Evolutionary conservation across 257 asterid species (phyloP).

Genomic region (Plantago major): DNA sequence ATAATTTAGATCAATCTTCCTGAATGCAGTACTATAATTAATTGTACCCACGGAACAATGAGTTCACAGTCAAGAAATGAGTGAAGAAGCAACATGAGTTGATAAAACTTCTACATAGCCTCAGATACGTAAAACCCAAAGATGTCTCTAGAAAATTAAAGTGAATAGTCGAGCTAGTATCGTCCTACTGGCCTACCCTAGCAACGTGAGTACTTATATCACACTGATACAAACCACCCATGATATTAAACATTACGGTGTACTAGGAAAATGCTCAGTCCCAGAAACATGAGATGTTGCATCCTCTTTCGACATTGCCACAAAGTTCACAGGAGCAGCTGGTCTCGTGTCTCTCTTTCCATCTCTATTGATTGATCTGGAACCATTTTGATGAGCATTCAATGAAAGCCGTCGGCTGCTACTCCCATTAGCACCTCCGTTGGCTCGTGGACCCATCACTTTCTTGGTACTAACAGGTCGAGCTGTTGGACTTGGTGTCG

Average conservation of each 20-base stretch:
- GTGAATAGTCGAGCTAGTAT: no score
- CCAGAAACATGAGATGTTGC: conserved; percentile 33
- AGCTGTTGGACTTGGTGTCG: conserved; percentile 81
- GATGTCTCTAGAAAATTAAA: no score
- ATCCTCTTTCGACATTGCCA: conserved; percentile 67
- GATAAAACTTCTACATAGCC: no score
- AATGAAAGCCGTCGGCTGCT: conserved; percentile 75
- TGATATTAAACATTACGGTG: conserved; percentile 27
- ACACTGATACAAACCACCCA: not conserved
- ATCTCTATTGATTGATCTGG: conserved; percentile 67
- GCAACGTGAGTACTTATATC: no score
- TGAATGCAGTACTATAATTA: no score
- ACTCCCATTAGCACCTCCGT: conserved; percentile 66
- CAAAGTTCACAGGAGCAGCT: conserved; percentile 67
- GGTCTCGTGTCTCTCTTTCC: conserved; percentile 68
- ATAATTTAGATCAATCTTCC: no score
- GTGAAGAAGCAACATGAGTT: no score
- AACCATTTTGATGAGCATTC: conserved; percentile 73
- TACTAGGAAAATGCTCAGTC: conserved; percentile 32
- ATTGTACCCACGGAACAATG: no score
- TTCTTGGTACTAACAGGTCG: conserved; percentile 65
- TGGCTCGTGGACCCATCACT: conserved; percentile 61
- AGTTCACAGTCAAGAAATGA: no score
- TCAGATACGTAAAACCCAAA: no score
- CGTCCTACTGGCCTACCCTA: no score